Evolutionary conservation across 768 basidiomycete genomes (phyloP).

Genomic region (Gyrodon lividus): DNA sequence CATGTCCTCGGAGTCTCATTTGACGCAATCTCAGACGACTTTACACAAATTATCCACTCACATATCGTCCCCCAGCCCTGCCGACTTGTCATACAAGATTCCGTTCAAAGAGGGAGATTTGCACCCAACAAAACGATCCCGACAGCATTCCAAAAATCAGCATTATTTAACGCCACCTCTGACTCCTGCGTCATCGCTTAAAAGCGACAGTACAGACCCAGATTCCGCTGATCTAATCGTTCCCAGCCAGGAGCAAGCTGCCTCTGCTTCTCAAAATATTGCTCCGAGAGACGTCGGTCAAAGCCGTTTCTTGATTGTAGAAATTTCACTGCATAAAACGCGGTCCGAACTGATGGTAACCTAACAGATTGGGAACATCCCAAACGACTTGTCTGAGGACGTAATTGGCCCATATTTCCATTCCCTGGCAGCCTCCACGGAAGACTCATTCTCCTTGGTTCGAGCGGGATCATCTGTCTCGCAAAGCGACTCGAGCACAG

Average conservation of each 20-base stretch:
- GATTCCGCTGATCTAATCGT: slow-evolving; percentile 30
- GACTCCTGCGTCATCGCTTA: slow-evolving; percentile 62
- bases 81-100: slow-evolving; percentile 9
- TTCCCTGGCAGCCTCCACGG: slow-evolving; percentile 21
- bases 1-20: slow-evolving; percentile 25
- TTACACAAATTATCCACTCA: slow-evolving; percentile 20
- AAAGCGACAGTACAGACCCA: slow-evolving; percentile 35
- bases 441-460: slow-evolving; percentile 5
- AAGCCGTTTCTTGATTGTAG: slow-evolving; percentile 35
- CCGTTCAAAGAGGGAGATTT: slow-evolving; percentile 19
- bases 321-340: not conserved
- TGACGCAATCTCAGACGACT: slow-evolving; percentile 27
- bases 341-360: slow-evolving; percentile 10
- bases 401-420: slow-evolving; percentile 31
- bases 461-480: slow-evolving; percentile 1
- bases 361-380: slow-evolving; percentile 42
- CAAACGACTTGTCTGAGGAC: slow-evolving; percentile 30
- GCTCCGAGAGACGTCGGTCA: slow-evolving; percentile 15
- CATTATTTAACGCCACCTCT: slow-evolving; percentile 64
- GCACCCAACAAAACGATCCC: slow-evolving; percentile 15
- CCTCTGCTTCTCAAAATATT: slow-evolving; percentile 2
- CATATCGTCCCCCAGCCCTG: slow-evolving; percentile 12
- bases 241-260: slow-evolving; percentile 23
- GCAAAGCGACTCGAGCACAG: slow-evolving; percentile 11
- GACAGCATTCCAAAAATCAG: slow-evolving; percentile 28